Percentiles rank a stretch among this genome's conserved stretches.
These are phyloP conservation scores for Trypanosoma lewisi DNA, from an alignment of 208 protist species.

Conservation along the genomic window DNA sequence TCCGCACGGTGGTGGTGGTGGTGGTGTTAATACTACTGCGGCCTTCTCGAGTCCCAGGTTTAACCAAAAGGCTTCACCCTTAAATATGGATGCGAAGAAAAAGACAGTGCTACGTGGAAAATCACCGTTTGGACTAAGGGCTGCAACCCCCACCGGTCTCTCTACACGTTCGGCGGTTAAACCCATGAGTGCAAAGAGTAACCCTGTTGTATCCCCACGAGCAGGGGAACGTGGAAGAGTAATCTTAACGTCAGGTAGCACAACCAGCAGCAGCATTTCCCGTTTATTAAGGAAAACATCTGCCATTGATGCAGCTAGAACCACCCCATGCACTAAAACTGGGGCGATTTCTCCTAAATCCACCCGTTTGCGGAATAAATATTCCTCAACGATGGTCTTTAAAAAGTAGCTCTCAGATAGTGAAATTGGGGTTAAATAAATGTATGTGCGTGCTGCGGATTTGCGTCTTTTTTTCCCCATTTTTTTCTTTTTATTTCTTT, in stretches of 20 bases:
- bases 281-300: not conserved
- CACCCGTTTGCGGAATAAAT: not conserved
- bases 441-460: slow-evolving; percentile 3
- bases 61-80: not conserved
- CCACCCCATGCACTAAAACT: not conserved
- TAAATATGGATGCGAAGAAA: not conserved
- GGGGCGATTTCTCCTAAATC: not conserved
- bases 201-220: slow-evolving; percentile 1
- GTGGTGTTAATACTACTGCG: not conserved
- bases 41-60: not conserved
- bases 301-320: not conserved
- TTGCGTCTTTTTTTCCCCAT: not conserved
- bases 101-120: not conserved
- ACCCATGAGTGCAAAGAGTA: not conserved
- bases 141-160: not conserved
- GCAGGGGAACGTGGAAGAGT: not conserved
- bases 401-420: slow-evolving; percentile 1
- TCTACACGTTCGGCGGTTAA: not conserved
- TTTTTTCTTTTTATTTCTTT: not conserved
- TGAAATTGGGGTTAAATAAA: slow-evolving; percentile 6
- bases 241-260: not conserved
- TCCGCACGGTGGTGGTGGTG: no score
- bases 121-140: slow-evolving; percentile 1
- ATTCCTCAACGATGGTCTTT: not conserved
- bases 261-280: not conserved